A percentile compares a stretch with the other conserved stretches of the same genome.
Evolutionary conservation across 108 stramenopile genomes (phyloP).

Genomic region (Nannochloropsis granulata): DNA sequence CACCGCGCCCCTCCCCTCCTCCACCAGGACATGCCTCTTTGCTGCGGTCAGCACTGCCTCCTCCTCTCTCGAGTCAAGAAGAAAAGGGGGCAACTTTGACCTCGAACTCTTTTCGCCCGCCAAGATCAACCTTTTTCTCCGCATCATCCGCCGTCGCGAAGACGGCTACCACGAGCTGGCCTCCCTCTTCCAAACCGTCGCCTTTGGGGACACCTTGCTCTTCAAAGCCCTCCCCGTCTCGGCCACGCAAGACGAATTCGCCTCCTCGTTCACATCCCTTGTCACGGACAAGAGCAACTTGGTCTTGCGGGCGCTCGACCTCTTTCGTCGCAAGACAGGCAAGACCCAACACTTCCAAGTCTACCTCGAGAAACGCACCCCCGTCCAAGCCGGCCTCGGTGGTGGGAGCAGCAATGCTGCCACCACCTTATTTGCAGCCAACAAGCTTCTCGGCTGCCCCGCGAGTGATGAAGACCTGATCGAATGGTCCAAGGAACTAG

Average conservation of each 20-base stretch:
- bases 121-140: slow-evolving; percentile 91
- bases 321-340: slow-evolving; percentile 67
- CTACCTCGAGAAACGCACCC: slow-evolving; percentile 65
- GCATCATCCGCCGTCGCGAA: slow-evolving; percentile 68
- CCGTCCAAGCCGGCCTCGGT: slow-evolving; percentile 83
- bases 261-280: slow-evolving; percentile 73
- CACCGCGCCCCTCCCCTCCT: neutral
- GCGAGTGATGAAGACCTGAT: slow-evolving; percentile 66
- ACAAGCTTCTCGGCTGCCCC: slow-evolving; percentile 66
- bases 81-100: slow-evolving; percentile 15
- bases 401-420: slow-evolving; percentile 87
- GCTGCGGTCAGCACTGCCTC: neutral
- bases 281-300: slow-evolving; percentile 68
- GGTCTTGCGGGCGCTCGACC: slow-evolving; percentile 65
- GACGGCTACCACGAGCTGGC: slow-evolving; percentile 88
- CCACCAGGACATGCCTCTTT: neutral
- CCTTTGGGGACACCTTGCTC: slow-evolving; percentile 68
- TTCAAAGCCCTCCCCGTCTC: slow-evolving; percentile 36
- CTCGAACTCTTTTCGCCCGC: slow-evolving; percentile 64
- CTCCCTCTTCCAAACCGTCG: slow-evolving; percentile 84
- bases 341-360: slow-evolving; percentile 38
- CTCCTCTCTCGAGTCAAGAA: neutral
- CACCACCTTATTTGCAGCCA: slow-evolving; percentile 80
- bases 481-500: slow-evolving; percentile 76
- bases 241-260: slow-evolving; percentile 43